Base-by-base conservation (phyloP, 2,329 filamentous ascomycete genomes). In the Alternaria metachromatica region DNA sequence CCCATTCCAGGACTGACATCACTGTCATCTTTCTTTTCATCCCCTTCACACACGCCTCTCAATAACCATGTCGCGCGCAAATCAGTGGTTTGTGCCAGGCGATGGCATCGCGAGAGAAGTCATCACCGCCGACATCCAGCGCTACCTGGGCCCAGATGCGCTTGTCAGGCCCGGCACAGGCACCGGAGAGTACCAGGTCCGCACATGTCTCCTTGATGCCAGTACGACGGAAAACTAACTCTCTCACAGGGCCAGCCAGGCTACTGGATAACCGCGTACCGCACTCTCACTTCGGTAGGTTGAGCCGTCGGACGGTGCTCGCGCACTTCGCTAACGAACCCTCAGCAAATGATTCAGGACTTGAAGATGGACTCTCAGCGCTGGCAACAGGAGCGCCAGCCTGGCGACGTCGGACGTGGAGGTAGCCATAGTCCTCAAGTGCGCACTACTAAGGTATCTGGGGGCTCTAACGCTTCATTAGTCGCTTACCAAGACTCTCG, bases 261-360 rank as follows among this genome's bases (percentile, higher is more conserved):
- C 62, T 85, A 83, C 78, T 84, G 82, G 82, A 84, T 85, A 69
- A 83, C 82, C 58, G 83, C 83, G 37, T 85, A 84, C 73, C 81
- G 84, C 45, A 85, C 82, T 51, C 76, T 85, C 58, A 85, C 84
- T 48, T 78, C 82, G 72, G 83, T 85, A 81, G 59, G 82, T 76
- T 23, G 18, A 28, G 46, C 8, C 7, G 13, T 21, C 13, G 48
- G 45, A 21, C 51, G 21, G 18, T 28, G 15, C 10, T 41, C n/a
- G 43, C 21, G 25, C 54, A 58, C 37, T 37, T 55, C 33, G 66
- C 75, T 76, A 66, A 76, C 74, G 25, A n/a, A 2, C 33, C 13
- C 13, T 6, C 48, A 79, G 83, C 81, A 83, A 73, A 85, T 85
- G 84, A 82, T 85, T 63, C 77, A 80, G 70, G 84, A 85, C 69